Conservation (phyloP, 2,329 filamentous ascomycete genomes). For the Pseudogymnoascus sp. region DNA sequence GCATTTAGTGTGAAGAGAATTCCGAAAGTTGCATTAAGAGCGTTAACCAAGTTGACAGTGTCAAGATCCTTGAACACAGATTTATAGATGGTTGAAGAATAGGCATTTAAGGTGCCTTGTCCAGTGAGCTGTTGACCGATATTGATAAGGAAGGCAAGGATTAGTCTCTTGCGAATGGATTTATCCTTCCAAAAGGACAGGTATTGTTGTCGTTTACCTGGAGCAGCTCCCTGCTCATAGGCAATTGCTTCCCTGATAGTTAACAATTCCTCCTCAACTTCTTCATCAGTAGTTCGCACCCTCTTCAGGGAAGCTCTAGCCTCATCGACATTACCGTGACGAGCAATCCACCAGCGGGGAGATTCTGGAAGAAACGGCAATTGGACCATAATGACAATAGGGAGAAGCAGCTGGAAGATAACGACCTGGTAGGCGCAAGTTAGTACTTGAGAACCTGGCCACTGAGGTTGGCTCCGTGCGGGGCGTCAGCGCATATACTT, state of each 20-base stretch:
- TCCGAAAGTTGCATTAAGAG: slow-evolving; percentile 60
- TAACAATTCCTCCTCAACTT: slow-evolving; percentile 56
- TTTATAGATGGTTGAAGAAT: slow-evolving; percentile 61
- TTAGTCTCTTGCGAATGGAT: slow-evolving; percentile 55
- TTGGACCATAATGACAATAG: slow-evolving; percentile 36
- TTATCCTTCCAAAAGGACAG: slow-evolving; percentile 59
- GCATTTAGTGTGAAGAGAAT: slow-evolving; percentile 64
- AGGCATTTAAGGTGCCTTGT: slow-evolving; percentile 61
- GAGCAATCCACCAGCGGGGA: slow-evolving; percentile 1
- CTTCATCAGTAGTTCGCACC: slow-evolving; percentile 55
- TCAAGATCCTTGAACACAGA: slow-evolving; percentile 51
- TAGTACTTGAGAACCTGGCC: background rate
- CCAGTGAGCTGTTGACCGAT: slow-evolving; percentile 62
- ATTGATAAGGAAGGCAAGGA: slow-evolving; percentile 56
- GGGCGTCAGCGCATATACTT: slow-evolving; percentile 43
- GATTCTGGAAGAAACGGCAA: slow-evolving; percentile 9
- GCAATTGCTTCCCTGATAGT: slow-evolving; percentile 58
- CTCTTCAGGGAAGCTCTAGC: slow-evolving; percentile 46
- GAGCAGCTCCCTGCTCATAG: slow-evolving; percentile 61
- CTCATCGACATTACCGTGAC: slow-evolving; percentile 41
- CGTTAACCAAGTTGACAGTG: slow-evolving; percentile 61
- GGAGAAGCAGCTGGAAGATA: slow-evolving; percentile 45
- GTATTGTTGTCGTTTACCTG: slow-evolving; percentile 43
- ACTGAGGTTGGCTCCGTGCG: background rate
- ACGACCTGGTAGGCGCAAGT: slow-evolving; percentile 30